Evolutionary conservation across 352 stramenopile species (phyloP).

Genomic region (Phytophthora sojae): DNA sequence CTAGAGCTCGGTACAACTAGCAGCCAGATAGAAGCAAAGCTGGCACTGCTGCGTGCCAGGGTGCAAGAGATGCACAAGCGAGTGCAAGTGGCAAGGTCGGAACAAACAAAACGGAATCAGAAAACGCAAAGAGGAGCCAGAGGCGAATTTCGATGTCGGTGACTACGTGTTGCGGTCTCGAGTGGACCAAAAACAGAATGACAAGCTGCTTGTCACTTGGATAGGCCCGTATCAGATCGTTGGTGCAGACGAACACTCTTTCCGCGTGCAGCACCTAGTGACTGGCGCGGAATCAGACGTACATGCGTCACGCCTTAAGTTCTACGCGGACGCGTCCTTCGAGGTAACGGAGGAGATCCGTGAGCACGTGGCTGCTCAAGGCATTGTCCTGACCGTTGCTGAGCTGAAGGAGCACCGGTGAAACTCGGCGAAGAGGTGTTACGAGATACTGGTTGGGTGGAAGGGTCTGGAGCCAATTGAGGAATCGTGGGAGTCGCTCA

Average conservation of each 20-base stretch:
- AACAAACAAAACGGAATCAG: too few species aligned
- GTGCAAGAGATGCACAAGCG: too few species aligned
- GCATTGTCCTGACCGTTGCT: conserved; percentile 21
- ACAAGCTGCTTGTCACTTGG: conserved; percentile 41
- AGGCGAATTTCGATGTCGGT: too few species aligned
- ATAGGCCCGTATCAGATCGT: conserved; percentile 34
- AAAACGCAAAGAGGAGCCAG: too few species aligned
- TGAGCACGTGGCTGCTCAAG: conserved; percentile 30
- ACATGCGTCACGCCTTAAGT: conserved; percentile 35
- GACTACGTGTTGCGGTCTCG: too few species aligned
- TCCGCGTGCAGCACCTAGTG: conserved; percentile 21
- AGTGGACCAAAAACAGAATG: conserved; percentile 25
- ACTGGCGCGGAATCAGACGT: conserved; percentile 28
- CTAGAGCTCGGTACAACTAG: too few species aligned
- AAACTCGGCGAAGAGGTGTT: neutral
- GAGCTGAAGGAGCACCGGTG: conserved; percentile 9
- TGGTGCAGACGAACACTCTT: conserved; percentile 23
- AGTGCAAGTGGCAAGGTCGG: too few species aligned
- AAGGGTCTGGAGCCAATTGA: neutral
- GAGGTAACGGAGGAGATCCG: conserved; percentile 33
- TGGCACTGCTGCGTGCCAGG: too few species aligned
- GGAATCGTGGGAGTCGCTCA: conserved; percentile 9
- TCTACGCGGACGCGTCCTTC: conserved; percentile 28
- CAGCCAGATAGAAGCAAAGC: too few species aligned
- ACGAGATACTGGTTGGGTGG: conserved; percentile 4